Evolutionary conservation across 2,329 filamentous ascomycete genomes (phyloP), one percentile per base, ranked within the genome.

Genomic region (Phyllosticta citriasiana): DNA sequence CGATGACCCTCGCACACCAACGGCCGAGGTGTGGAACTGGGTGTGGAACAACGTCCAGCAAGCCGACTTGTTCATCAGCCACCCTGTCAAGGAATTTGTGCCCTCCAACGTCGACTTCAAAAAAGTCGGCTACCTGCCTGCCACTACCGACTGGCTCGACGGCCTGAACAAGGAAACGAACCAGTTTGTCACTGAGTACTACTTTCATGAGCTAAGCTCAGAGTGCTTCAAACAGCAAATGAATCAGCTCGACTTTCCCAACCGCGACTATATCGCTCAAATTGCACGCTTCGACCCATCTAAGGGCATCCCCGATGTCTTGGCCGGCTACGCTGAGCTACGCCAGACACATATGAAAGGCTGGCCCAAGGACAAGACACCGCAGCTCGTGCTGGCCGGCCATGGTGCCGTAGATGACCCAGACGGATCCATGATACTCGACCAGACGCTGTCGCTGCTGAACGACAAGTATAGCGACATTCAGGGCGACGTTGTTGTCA

Each of bases 391-490:
- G 50, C 83, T 94, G 16, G 88, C 87, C 53, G 89, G 89, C 19
- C 90, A 93, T 69, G 86, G 88, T 54, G 90, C 88, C 0, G 82
- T 93, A 62, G 89, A 94, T 67, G 89, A 94, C 64, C 89, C 89
- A 0, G 89, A 94, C 66, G 88, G 84, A 12, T 84, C 81, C 10
- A 73, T 83, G 57, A 86, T 94, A 66, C 90, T 87, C 70, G 87
- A 91, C 67, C 76, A 88, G 66, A 88, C 86, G 7, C 84, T 91
- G 72, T 75, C 79, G n/a, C 79, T 86, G 66, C 79, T 93, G 47
- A 83, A 89, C 65, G 78, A 74, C 0, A 71, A 81, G 55, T 88
- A 88, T 64, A 19, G 58, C 16, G 70, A 76, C 55, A 64, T 76
- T 63, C 68, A 68, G 33, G 61, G 82, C 2, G 83, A 88, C 64